Conservation (phyloP, 345 rosid genomes). For the Arabis alpina region DNA sequence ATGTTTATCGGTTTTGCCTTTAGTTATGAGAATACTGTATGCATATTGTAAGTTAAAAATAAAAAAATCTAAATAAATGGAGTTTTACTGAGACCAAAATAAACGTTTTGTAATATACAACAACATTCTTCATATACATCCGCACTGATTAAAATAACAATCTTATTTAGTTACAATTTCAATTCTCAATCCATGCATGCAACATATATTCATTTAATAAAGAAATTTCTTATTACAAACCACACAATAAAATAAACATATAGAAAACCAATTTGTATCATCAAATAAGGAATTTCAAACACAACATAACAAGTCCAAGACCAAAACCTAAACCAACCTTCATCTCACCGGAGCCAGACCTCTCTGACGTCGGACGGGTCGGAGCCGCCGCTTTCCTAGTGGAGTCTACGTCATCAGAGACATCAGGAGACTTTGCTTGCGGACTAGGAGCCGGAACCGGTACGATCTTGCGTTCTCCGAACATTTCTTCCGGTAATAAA, state of each 20-base stretch:
- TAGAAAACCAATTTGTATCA: neutral
- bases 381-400: slow-evolving; percentile 44
- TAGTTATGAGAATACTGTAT: too few relatives aligned
- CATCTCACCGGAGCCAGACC: slow-evolving; percentile 44
- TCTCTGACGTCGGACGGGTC: neutral
- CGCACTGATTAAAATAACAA: neutral
- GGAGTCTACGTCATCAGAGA: slow-evolving; percentile 12
- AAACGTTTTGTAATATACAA: too few relatives aligned
- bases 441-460: slow-evolving; percentile 50
- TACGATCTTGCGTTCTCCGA: slow-evolving; percentile 47
- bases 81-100: too few relatives aligned
- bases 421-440: slow-evolving; percentile 14
- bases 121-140: neutral
- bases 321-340: slow-evolving; percentile 50
- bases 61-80: too few relatives aligned
- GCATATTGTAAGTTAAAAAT: too few relatives aligned
- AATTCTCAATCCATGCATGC: slow-evolving; percentile 2
- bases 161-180: neutral
- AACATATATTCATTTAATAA: slow-evolving; percentile 3
- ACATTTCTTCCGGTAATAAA: slow-evolving; percentile 67
- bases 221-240: slow-evolving; percentile 18
- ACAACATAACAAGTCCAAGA: slow-evolving; percentile 54
- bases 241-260: slow-evolving; percentile 10
- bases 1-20: too few relatives aligned
- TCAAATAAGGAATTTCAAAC: slow-evolving; percentile 57